Evolutionary conservation across 148 eudicot genomes (phyloP).

Genomic region (Polygonum maritimum): DNA sequence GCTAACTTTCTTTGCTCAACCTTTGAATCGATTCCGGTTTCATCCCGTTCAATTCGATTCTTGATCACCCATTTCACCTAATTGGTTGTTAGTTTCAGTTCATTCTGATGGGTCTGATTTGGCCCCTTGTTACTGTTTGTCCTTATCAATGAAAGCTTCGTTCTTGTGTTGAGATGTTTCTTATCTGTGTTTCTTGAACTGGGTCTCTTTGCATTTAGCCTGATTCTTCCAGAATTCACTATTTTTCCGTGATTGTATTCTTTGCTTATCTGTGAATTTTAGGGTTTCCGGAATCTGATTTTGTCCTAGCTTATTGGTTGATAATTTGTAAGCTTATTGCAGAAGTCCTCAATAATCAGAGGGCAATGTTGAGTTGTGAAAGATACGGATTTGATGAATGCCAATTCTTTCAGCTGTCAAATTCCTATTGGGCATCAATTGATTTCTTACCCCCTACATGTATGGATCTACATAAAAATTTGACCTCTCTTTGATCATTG

Average conservation of each 20-base stretch:
- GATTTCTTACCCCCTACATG: neutral
- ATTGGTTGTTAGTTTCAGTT: neutral
- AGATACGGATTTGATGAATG: too few relatives aligned
- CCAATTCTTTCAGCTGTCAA: neutral
- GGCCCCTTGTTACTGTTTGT: neutral
- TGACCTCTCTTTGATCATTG: neutral
- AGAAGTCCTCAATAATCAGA: too few relatives aligned
- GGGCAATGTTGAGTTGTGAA: too few relatives aligned
- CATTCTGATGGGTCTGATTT: neutral
- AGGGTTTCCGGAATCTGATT: conserved; percentile 4
- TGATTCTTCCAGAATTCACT: neutral
- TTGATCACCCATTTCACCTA: neutral
- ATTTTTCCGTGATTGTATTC: neutral
- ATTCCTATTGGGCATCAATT: neutral
- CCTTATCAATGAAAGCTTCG: neutral
- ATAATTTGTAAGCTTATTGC: neutral
- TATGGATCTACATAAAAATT: neutral
- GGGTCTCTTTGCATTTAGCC: neutral
- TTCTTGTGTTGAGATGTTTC: neutral
- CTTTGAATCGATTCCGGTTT: neutral
- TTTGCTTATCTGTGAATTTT: neutral
- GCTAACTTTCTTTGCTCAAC: neutral
- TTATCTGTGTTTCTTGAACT: neutral
- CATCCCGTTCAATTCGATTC: neutral
- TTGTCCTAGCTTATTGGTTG: neutral